Conservation (phyloP, 768 basidiomycete genomes). For the Lactarius vividus region DNA sequence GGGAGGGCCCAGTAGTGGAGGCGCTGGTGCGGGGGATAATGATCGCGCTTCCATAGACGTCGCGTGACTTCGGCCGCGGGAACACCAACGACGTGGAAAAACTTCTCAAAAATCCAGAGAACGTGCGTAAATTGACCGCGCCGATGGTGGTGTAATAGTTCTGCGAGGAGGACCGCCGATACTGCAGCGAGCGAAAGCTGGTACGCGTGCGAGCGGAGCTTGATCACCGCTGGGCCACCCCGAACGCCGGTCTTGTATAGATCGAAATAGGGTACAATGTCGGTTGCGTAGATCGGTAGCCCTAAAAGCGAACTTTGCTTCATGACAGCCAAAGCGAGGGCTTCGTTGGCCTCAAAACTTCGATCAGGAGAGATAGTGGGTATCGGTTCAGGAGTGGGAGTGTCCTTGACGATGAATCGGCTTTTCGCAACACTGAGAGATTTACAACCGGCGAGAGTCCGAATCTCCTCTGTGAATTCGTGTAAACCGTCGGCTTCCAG, state of each 20-base stretch:
- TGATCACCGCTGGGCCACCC: not conserved
- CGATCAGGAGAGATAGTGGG: conserved; percentile 2
- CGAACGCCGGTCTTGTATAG: conserved; percentile 18
- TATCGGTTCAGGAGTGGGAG: not conserved
- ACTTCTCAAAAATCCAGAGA: conserved; percentile 43
- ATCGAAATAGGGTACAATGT: conserved; percentile 26
- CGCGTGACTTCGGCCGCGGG: conserved; percentile 34
- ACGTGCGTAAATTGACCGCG: conserved; percentile 15
- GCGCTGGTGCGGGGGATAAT: conserved; percentile 8
- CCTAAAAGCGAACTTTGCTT: not conserved
- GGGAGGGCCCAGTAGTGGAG: conserved; percentile 29
- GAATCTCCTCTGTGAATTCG: conserved; percentile 4
- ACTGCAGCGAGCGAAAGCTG: not conserved
- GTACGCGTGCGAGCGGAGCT: conserved; percentile 20
- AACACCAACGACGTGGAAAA: conserved; percentile 54
- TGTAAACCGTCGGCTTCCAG: conserved; percentile 26
- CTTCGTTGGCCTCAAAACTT: not conserved
- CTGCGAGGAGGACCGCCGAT: conserved; percentile 29
- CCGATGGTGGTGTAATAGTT: conserved; percentile 30
- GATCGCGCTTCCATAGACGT: conserved; percentile 8
- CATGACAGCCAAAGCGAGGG: conserved; percentile 13
- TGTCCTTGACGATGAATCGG: not conserved
- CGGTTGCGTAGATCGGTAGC: not conserved
- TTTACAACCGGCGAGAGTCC: not conserved
- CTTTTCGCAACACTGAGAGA: conserved; percentile 12